Conservation (phyloP, 176 grass and related monocot genomes). For the Areca catechu region DNA sequence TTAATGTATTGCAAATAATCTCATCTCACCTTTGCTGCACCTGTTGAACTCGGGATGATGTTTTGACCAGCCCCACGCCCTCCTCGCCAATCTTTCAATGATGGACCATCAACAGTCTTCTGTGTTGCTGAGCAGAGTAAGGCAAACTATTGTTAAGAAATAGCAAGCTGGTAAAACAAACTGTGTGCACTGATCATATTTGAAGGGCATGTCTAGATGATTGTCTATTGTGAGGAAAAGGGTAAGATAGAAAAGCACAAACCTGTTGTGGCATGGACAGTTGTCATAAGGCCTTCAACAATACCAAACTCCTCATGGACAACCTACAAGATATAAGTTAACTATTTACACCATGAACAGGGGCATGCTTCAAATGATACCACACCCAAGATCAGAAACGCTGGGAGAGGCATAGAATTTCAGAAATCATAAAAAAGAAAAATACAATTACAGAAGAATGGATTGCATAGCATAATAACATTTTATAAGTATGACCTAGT, state of each 20-base stretch:
- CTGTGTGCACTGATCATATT: no score
- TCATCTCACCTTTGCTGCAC: conserved; percentile 82
- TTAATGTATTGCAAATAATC: no score
- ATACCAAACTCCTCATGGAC: conserved; percentile 99
- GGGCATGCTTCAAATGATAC: background rate
- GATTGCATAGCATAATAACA: no score
- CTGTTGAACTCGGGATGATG: conserved; percentile 98
- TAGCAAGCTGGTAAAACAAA: background rate
- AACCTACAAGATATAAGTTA: conserved; percentile 41
- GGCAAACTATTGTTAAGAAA: conserved; percentile 10
- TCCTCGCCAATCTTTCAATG: conserved; percentile 95
- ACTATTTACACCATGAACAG: background rate
- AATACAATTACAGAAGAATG: no score
- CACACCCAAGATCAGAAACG: no score
- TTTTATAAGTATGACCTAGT: no score
- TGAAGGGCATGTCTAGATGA: no score
- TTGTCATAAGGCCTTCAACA: conserved; percentile 95
- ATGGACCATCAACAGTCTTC: conserved; percentile 95
- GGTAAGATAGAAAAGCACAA: conserved; percentile 9
- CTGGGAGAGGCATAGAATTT: background rate
- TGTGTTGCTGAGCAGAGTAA: conserved; percentile 63
- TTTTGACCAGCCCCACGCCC: conserved; percentile 95
- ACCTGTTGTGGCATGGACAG: conserved; percentile 99
- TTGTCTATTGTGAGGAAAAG: no score
- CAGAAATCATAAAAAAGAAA: no score